These are phyloP conservation scores for Talaromyces liani DNA, from an alignment of 495 filamentous ascomycete genomes.

Conservation along the genomic window DNA sequence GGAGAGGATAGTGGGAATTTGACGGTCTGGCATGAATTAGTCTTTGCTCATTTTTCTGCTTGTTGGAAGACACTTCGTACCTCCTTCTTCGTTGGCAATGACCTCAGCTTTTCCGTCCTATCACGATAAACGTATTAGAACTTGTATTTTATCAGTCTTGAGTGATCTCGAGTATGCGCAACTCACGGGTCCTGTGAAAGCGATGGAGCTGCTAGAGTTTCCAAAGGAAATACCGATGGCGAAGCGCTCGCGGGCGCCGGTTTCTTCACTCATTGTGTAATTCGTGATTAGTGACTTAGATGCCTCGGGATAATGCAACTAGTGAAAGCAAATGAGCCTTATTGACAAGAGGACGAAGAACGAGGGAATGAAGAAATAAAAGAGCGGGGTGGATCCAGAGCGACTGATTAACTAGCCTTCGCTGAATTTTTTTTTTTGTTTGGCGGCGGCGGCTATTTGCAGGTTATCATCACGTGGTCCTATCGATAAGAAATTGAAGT, in stretches of 20 bases:
- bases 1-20: conserved; percentile 90
- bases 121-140: not conserved
- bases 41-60: not conserved
- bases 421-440: conserved; percentile 6
- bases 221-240: conserved; percentile 97
- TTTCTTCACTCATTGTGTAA: conserved; percentile 46
- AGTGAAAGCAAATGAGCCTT: not conserved
- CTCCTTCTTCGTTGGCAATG: conserved; percentile 98
- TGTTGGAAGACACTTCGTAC: conserved; percentile 36
- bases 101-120: conserved; percentile 92
- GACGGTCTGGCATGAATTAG: conserved; percentile 58
- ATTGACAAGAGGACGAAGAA: not conserved
- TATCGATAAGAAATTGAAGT: conserved; percentile 6
- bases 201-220: conserved; percentile 96
- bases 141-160: not conserved
- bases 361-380: conserved; percentile 5
- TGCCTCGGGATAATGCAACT: not conserved
- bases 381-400: conserved; percentile 6
- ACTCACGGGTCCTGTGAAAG: conserved; percentile 63
- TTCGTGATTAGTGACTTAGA: not conserved
- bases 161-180: not conserved
- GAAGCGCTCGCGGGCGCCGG: conserved; percentile 51
- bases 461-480: conserved; percentile 4
- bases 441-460: too few species aligned
- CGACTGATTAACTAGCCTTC: not conserved